These are phyloP conservation scores for Pseudogymnoascus verrucosus DNA, from an alignment of 2,329 filamentous ascomycete genomes.

Conservation along the genomic window DNA sequence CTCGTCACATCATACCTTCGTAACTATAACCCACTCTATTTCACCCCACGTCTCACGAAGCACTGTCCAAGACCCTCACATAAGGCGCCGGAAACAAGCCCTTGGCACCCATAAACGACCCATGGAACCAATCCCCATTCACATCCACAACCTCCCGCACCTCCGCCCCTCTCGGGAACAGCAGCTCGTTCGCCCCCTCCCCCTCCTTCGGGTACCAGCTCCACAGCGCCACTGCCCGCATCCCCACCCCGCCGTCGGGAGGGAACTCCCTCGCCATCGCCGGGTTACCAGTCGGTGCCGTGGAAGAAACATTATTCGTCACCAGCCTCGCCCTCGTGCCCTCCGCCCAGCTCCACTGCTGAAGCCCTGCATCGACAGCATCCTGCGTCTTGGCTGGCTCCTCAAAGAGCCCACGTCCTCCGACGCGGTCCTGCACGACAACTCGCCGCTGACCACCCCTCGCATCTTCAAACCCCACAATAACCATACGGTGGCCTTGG, in stretches of 20 bases:
- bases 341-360: conserved; percentile 46
- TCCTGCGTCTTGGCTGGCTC: conserved; percentile 31
- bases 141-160: conserved; percentile 77
- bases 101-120: conserved; percentile 71
- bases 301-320: conserved; percentile 41
- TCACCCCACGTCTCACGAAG: neutral
- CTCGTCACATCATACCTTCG: neutral
- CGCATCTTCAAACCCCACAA: conserved; percentile 66
- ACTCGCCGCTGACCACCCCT: conserved; percentile 59
- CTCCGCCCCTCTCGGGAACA: conserved; percentile 77
- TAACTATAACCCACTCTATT: neutral
- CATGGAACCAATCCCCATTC: conserved; percentile 86
- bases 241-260: conserved; percentile 65
- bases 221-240: conserved; percentile 60
- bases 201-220: conserved; percentile 64
- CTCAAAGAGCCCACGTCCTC: conserved; percentile 61
- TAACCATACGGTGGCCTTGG: conserved; percentile 73
- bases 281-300: conserved; percentile 26
- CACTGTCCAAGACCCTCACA: conserved; percentile 43
- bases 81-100: conserved; percentile 78
- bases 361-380: conserved; percentile 29
- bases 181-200: conserved; percentile 62
- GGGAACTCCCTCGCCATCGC: conserved; percentile 45
- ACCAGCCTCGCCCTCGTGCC: conserved; percentile 38
- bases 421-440: conserved; percentile 66